Evolutionary conservation across 768 basidiomycete genomes (phyloP).

Genomic region (Xerocomellus dryophilus): DNA sequence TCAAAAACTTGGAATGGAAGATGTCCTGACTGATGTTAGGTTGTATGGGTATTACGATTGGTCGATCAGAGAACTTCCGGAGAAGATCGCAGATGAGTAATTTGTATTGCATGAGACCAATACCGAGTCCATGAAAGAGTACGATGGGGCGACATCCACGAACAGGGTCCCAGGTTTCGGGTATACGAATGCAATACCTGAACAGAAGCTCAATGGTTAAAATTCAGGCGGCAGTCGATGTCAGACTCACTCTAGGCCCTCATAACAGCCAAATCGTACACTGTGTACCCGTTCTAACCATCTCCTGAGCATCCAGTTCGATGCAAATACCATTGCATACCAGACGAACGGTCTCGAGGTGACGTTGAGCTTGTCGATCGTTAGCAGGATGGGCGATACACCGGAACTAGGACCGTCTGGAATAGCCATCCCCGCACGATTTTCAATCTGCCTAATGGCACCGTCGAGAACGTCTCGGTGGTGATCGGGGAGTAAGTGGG

Average conservation of each 20-base stretch:
- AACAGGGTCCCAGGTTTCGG: slow-evolving; percentile 58
- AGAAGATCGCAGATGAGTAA: slow-evolving; percentile 59
- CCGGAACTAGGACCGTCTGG: slow-evolving; percentile 56
- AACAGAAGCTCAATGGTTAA: not conserved
- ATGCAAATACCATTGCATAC: slow-evolving; percentile 50
- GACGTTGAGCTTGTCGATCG: slow-evolving; percentile 74
- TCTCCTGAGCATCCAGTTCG: slow-evolving; percentile 48
- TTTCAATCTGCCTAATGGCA: slow-evolving; percentile 62
- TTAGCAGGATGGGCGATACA: slow-evolving; percentile 60
- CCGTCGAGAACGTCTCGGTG: slow-evolving; percentile 55
- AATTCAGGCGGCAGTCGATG: not conserved
- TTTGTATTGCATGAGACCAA: slow-evolving; percentile 74
- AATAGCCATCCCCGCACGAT: slow-evolving; percentile 63
- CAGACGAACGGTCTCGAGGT: slow-evolving; percentile 63
- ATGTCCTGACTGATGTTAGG: slow-evolving; percentile 86
- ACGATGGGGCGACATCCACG: slow-evolving; percentile 67
- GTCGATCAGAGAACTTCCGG: slow-evolving; percentile 56
- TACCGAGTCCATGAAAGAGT: slow-evolving; percentile 85
- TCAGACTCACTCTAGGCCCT: slow-evolving; percentile 65
- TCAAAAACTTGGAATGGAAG: slow-evolving; percentile 70
- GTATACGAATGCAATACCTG: slow-evolving; percentile 75
- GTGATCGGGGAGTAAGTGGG: slow-evolving; percentile 43
- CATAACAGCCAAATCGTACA: slow-evolving; percentile 45
- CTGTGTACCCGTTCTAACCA: slow-evolving; percentile 43
- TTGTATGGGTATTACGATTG: slow-evolving; percentile 74